Evolutionary conservation across 208 protist species (phyloP).

Genomic region (Leishmania gerbilli): DNA sequence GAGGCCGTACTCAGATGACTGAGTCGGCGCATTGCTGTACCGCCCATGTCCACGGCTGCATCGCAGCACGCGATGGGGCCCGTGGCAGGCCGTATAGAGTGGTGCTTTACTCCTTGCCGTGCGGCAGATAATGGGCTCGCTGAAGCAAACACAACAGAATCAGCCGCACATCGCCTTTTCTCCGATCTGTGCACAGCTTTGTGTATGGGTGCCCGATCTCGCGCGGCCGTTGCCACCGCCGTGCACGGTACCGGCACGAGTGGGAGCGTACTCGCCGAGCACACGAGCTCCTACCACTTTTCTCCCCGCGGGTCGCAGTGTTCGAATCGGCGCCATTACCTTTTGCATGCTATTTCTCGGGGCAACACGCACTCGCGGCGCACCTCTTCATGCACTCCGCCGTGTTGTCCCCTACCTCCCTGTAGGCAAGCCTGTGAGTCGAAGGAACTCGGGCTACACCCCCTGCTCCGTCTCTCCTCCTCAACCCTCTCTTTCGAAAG

Average conservation of each 20-base stretch:
- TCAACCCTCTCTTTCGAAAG: background rate
- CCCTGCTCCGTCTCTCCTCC: background rate
- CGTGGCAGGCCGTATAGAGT: background rate
- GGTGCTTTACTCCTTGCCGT: background rate
- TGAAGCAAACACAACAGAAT: background rate
- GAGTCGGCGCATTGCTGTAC: background rate
- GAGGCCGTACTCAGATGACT: background rate
- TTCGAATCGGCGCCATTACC: background rate
- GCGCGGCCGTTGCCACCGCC: background rate
- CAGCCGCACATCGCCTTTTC: background rate
- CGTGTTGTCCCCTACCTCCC: background rate
- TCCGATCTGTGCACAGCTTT: background rate
- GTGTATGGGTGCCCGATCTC: background rate
- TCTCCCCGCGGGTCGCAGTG: background rate
- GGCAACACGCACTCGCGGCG: background rate
- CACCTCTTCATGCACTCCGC: background rate
- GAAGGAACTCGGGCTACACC: background rate
- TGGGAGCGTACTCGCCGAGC: background rate
- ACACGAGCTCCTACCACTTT: background rate
- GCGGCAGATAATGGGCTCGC: background rate
- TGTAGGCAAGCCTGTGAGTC: background rate
- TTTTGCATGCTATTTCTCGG: background rate
- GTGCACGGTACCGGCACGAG: background rate
- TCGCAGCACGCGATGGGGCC: background rate
- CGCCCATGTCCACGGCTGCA: background rate